Evolutionary conservation across 257 asterid species (phyloP), one percentile per base, ranked within the genome.

Genomic region (Rhazya stricta): DNA sequence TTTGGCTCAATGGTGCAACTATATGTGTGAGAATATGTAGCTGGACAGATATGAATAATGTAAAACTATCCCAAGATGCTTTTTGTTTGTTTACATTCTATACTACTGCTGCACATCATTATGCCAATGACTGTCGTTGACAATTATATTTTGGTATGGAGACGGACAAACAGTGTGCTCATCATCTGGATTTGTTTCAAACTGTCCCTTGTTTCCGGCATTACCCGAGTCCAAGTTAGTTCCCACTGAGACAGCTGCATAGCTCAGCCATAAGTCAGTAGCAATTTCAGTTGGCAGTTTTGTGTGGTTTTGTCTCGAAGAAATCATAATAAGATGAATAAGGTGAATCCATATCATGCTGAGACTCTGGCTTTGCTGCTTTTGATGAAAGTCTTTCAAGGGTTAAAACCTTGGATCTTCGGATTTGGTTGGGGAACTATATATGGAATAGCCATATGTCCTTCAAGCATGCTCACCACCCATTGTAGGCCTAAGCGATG

Each of bases 401-500:
- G 97, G 93, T 77, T 80, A 86, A 74, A 88, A 88, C 79, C 97
- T 87, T 73, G 90, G 86, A 65, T 94, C 98, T 21, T 83, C 86
- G 83, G 34, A 81, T 86, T 87, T 57, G 94, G 85, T 68, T 78
- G 90, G 0, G 89, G 84, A 72, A 82, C 42, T 56, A 68, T 78
- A 57, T 84, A 86, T 4, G 98, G 95, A 75, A 89, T 56, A 1
- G 13, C 78, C 83, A 74, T 82, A 74, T 81, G 73, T 5, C 89
- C 97, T 82, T 93, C 98, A 5, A 93, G 90, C 92, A 91, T 91
- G 73, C 85, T 86, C 48, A 91, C 96, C 0, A 82, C 94, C 81
- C 98, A 93, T 93, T 3, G 88, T 76, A 5, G 97, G 98, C 89
- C 96, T 81, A 16, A 87, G 53, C 0, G 96, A 86, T 3, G 97